phyloP scores from a whole-genome alignment of 73 alveolate genomes.

The Diophrys appendiculata region DNA sequence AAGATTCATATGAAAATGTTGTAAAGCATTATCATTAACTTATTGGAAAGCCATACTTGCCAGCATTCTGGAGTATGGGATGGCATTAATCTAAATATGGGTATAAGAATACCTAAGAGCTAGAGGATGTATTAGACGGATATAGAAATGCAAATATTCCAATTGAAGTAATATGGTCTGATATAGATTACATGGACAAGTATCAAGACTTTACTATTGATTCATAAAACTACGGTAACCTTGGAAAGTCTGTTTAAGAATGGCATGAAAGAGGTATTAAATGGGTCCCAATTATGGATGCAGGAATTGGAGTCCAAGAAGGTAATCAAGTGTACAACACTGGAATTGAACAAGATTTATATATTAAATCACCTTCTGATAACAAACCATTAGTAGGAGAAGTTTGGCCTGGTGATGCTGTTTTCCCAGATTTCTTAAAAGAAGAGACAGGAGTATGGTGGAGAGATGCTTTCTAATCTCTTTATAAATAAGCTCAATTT shows the following conservation, averaged over 20 bases:
- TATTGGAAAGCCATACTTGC: constrained; percentile 55
- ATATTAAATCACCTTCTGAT: constrained; percentile 51
- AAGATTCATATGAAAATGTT: constrained; percentile 49
- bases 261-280: constrained; percentile 62
- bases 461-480: constrained; percentile 68
- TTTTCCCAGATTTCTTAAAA: constrained; percentile 84
- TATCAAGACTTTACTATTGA: constrained; percentile 83
- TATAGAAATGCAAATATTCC: constrained; percentile 81
- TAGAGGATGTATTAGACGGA: constrained; percentile 69
- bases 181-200: constrained; percentile 92
- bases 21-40: constrained; percentile 50
- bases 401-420: constrained; percentile 93
- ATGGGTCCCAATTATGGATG: constrained; percentile 90
- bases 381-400: constrained; percentile 65
- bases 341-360: constrained; percentile 35
- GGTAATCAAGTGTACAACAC: constrained; percentile 45
- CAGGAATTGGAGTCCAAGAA: constrained; percentile 76
- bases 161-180: constrained; percentile 95
- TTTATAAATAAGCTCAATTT: constrained; percentile 64
- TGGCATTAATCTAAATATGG: constrained; percentile 95
- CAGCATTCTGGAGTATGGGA: constrained; percentile 74
- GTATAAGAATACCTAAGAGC: constrained; percentile 50
- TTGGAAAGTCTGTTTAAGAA: constrained; percentile 56
- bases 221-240: constrained; percentile 50
- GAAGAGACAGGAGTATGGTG: constrained; percentile 76